Evolutionary conservation across 305 asterid species (phyloP).

Genomic region (Plantago coronopus): DNA sequence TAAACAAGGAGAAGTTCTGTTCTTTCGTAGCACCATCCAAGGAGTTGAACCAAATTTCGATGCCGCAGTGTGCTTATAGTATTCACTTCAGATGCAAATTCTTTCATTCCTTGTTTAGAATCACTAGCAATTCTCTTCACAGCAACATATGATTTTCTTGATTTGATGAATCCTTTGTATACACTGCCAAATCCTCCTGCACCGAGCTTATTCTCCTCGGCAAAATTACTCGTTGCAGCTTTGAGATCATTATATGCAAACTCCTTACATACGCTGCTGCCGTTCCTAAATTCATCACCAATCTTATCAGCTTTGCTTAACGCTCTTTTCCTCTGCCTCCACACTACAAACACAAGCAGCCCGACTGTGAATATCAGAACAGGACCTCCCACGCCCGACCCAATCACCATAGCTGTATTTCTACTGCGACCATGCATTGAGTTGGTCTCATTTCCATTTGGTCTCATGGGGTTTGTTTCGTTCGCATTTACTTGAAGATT

Average conservation of each 20-base stretch:
- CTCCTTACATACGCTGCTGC: background rate
- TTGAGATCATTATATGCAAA: conserved; percentile 3
- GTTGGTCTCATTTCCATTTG: background rate
- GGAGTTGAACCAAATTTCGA: conserved; percentile 33
- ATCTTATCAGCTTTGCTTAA: no score
- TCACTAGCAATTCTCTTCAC: conserved; percentile 31
- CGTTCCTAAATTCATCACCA: background rate
- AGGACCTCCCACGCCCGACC: background rate
- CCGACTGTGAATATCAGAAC: background rate
- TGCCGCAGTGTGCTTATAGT: conserved; percentile 39
- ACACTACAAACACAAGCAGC: background rate
- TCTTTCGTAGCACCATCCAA: no score
- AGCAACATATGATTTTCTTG: conserved; percentile 22
- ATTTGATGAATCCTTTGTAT: background rate
- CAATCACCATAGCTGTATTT: background rate
- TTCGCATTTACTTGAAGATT: background rate
- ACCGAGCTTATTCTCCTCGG: background rate
- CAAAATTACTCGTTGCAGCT: conserved; percentile 1
- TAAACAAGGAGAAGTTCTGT: no score
- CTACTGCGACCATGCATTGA: no score
- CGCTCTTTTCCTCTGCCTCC: background rate
- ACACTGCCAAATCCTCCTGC: conserved; percentile 3
- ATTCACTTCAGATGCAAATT: conserved; percentile 35
- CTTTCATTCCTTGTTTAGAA: conserved; percentile 34
- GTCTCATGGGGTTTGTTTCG: background rate